Conservation (phyloP, 352 stramenopile species). For the Globisporangium nodosum region DNA sequence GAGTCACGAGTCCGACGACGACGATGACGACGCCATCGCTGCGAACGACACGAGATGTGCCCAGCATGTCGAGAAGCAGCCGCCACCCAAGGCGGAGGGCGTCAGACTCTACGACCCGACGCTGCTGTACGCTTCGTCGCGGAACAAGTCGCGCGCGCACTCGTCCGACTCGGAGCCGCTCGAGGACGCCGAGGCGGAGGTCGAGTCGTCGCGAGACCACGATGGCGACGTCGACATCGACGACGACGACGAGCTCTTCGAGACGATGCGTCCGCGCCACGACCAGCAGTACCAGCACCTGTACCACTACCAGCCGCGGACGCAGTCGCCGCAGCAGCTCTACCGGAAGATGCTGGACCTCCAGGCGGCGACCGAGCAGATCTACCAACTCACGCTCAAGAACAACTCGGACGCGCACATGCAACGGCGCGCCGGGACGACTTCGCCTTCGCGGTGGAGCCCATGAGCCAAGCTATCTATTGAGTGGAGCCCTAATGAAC, state of each 20-base stretch:
- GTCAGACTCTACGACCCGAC: slow-evolving; percentile 5
- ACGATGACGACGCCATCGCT: neutral
- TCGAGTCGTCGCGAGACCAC: neutral
- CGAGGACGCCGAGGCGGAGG: neutral
- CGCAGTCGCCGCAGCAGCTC: slow-evolving; percentile 3
- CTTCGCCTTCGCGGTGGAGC: no score
- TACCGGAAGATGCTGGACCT: slow-evolving; percentile 8
- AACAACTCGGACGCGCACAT: slow-evolving; percentile 5
- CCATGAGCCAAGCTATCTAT: no score
- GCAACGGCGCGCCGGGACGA: neutral
- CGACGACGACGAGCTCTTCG: neutral
- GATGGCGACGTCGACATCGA: neutral
- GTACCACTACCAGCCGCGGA: neutral
- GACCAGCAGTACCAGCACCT: neutral
- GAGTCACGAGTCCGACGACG: neutral
- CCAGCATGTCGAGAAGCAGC: no score
- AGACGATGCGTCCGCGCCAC: neutral
- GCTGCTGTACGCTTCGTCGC: neutral
- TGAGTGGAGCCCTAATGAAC: no score
- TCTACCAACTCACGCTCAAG: slow-evolving; percentile 9
- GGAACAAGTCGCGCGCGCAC: slow-evolving; percentile 1
- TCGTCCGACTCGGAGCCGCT: slow-evolving; percentile 5
- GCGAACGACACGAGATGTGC: no score
- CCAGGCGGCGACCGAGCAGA: slow-evolving; percentile 3
- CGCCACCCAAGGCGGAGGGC: slow-evolving; percentile 1